Evolutionary conservation across 2,329 filamentous ascomycete genomes (phyloP).

Genomic region (Chalara sp.): DNA sequence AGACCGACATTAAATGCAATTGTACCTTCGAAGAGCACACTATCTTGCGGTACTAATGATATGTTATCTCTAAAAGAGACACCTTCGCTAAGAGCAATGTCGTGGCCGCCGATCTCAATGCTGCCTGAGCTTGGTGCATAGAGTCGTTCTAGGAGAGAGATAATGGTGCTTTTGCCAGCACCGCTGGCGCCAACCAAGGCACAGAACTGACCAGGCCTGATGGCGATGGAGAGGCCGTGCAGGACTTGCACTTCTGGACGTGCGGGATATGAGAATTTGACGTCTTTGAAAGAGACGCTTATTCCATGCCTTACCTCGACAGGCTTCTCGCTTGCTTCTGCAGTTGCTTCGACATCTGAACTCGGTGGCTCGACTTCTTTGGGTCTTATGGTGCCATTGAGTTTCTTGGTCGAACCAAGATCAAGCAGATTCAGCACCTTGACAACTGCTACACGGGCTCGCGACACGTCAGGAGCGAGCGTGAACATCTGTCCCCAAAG

Average conservation of each 20-base stretch:
- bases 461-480: constrained; percentile 67
- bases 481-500: constrained; percentile 70
- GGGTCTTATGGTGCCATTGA: not conserved
- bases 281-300: constrained; percentile 47
- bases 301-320: constrained; percentile 19
- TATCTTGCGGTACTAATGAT: constrained; percentile 50
- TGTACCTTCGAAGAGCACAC: constrained; percentile 48
- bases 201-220: constrained; percentile 53
- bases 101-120: constrained; percentile 27
- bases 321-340: not conserved
- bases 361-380: no score
- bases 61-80: constrained; percentile 44
- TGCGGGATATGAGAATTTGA: constrained; percentile 59
- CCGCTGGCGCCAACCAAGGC: constrained; percentile 61
- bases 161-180: constrained; percentile 59
- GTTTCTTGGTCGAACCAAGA: constrained; percentile 7
- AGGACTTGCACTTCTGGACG: constrained; percentile 53
- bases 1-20: constrained; percentile 50
- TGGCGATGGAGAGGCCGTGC: constrained; percentile 47
- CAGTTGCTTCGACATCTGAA: not conserved
- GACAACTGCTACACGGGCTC: constrained; percentile 54
- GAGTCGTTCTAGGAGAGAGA: constrained; percentile 48
- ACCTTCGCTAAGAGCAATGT: constrained; percentile 38
- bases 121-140: constrained; percentile 34
- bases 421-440: constrained; percentile 47